Evolutionary conservation across 169 alveolate species (phyloP).

Genomic region (Cryptosporidium sp.): DNA sequence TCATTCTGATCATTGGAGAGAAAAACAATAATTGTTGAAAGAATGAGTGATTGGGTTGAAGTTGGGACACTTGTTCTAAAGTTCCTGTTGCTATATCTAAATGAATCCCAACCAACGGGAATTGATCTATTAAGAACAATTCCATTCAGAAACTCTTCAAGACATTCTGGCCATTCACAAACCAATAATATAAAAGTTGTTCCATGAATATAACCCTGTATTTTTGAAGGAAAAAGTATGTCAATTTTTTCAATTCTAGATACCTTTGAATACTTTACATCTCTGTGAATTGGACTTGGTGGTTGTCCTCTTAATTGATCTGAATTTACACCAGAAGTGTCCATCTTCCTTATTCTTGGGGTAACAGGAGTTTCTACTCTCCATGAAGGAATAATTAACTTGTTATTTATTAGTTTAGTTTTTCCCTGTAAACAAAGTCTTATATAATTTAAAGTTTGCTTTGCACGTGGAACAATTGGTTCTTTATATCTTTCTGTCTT

Average conservation of each 20-base stretch:
- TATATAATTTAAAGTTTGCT: conserved; percentile 43
- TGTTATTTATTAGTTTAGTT: conserved; percentile 34
- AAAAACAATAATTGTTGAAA: conserved; percentile 57
- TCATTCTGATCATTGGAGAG: conserved; percentile 30
- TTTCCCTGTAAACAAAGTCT: conserved; percentile 61
- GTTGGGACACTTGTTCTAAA: conserved; percentile 45
- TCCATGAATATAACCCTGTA: conserved; percentile 72
- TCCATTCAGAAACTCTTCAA: conserved; percentile 62
- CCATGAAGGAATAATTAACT: conserved; percentile 65
- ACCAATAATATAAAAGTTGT: conserved; percentile 65
- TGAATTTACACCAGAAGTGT: not conserved
- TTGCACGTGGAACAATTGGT: conserved; percentile 16
- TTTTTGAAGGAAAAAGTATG: conserved; percentile 66
- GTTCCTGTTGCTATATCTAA: conserved; percentile 5
- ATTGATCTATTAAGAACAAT: conserved; percentile 50
- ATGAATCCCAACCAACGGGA: conserved; percentile 74
- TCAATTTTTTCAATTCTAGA: conserved; percentile 45
- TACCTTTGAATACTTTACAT: conserved; percentile 19
- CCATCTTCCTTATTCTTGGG: conserved; percentile 52
- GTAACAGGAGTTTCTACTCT: conserved; percentile 53
- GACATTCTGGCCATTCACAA: conserved; percentile 73
- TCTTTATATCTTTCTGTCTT: conserved; percentile 39
- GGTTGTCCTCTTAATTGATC: conserved; percentile 44
- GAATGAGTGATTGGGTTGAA: conserved; percentile 52
- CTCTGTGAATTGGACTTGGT: conserved; percentile 65